phyloP scores from a whole-genome alignment of 768 basidiomycete genomes.

The Mycena olivaceomarginata region DNA sequence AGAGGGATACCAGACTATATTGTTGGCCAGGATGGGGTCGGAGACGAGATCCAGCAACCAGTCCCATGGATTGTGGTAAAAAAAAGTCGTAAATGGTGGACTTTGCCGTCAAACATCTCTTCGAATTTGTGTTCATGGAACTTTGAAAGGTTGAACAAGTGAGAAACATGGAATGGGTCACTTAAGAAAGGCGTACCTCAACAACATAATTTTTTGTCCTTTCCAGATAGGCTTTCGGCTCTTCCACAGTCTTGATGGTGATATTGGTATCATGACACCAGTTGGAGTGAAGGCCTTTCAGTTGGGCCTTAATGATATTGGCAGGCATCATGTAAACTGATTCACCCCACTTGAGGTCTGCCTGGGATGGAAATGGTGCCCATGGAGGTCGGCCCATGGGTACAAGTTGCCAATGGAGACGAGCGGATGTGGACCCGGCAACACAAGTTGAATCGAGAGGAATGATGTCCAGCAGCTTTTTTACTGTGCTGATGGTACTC shows the following conservation, averaged over 20 bases:
- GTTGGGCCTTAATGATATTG: neutral
- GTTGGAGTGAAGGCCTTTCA: slow-evolving; percentile 33
- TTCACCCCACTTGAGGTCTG: slow-evolving; percentile 37
- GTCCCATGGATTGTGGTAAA: too few species aligned
- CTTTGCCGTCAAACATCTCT: too few species aligned
- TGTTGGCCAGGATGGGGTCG: too few species aligned
- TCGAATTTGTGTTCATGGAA: slow-evolving; percentile 34
- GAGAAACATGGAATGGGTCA: neutral
- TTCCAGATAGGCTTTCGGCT: slow-evolving; percentile 20
- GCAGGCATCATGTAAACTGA: slow-evolving; percentile 10
- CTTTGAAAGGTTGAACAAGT: slow-evolving; percentile 23
- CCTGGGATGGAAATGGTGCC: too few species aligned
- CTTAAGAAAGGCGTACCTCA: slow-evolving; percentile 20
- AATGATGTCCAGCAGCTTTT: neutral
- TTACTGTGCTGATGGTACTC: slow-evolving; percentile 38
- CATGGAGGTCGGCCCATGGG: slow-evolving; percentile 25
- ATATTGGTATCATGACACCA: slow-evolving; percentile 29
- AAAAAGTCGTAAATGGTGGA: too few species aligned
- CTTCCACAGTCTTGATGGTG: slow-evolving; percentile 18
- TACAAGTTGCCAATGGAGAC: slow-evolving; percentile 5
- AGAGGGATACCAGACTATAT: too few species aligned
- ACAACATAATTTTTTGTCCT: slow-evolving; percentile 36
- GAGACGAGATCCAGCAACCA: too few species aligned
- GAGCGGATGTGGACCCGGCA: neutral
- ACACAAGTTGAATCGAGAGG: slow-evolving; percentile 11